Evolutionary conservation across 2,329 filamentous ascomycete species (phyloP).

Genomic region (Raffaelea albimanens): DNA sequence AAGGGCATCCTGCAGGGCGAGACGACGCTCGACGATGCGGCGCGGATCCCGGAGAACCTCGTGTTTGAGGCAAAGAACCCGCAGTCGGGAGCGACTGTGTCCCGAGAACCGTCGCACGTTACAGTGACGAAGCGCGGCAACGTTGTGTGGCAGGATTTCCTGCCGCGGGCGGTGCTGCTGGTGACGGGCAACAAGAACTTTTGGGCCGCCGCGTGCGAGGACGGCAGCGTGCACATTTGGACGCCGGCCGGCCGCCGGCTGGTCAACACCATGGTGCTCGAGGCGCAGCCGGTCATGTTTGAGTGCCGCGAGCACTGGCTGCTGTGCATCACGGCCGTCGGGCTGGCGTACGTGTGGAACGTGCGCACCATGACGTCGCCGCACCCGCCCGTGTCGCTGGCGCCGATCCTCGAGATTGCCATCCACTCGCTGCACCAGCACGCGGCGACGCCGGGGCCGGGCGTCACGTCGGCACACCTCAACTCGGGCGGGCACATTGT

Average conservation of each 20-base stretch:
- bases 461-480: conserved; percentile 81
- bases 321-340: conserved; percentile 78
- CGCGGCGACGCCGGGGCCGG: conserved; percentile 64
- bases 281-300: conserved; percentile 88
- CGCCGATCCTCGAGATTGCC: conserved; percentile 80
- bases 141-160: conserved; percentile 85
- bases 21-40: conserved; percentile 48
- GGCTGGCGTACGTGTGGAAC: conserved; percentile 91
- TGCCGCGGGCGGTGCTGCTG: conserved; percentile 78
- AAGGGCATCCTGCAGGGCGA: conserved; percentile 47
- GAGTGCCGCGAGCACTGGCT: conserved; percentile 87
- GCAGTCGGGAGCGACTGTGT: conserved; percentile 38
- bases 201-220: conserved; percentile 89
- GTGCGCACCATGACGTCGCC: conserved; percentile 72
- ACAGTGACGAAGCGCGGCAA: conserved; percentile 72
- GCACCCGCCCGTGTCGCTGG: conserved; percentile 82
- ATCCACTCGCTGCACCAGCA: conserved; percentile 70
- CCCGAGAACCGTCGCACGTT: conserved; percentile 74
- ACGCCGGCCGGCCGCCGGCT: conserved; percentile 82
- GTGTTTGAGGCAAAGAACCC: conserved; percentile 88
- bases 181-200: conserved; percentile 84
- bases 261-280: conserved; percentile 74
- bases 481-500: conserved; percentile 81
- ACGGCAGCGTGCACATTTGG: conserved; percentile 85
- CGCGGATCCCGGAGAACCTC: conserved; percentile 56